These are phyloP conservation scores for Papilionanthe hybrid DNA, from an alignment of 116 monocot species.

Conservation along the genomic window DNA sequence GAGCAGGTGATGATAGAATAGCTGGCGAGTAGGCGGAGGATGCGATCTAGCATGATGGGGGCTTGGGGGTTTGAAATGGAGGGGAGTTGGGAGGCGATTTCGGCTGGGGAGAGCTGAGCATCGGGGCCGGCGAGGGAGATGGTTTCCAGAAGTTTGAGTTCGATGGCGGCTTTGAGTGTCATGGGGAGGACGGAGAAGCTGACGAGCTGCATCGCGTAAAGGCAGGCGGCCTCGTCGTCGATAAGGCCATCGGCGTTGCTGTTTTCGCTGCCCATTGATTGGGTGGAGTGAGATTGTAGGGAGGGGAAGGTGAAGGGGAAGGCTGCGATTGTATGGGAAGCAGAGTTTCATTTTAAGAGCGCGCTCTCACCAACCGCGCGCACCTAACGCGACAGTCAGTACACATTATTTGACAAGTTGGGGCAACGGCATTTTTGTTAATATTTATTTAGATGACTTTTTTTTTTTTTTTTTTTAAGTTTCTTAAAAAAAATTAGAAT, in stretches of 20 bases:
- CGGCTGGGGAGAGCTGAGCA: constrained; percentile 13
- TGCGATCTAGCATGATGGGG: constrained; percentile 25
- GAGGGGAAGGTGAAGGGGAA: background rate
- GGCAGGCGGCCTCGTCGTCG: no score
- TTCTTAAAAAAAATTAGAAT: no score
- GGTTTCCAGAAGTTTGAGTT: constrained; percentile 32
- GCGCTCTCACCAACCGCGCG: background rate
- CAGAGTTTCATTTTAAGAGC: no score
- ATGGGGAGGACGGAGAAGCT: background rate
- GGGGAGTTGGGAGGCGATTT: constrained; percentile 21
- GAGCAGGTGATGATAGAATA: constrained; percentile 27
- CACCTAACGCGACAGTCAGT: background rate
- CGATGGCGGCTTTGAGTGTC: constrained; percentile 36
- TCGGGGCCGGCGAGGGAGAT: constrained; percentile 20
- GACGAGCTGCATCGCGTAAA: no score
- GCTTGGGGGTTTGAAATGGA: constrained; percentile 19
- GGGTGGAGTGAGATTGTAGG: background rate
- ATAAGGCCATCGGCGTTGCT: no score
- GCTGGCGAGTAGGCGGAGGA: constrained; percentile 25
- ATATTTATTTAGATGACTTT: no score
- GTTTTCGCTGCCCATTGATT: constrained; percentile 3
- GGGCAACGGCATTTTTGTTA: no score
- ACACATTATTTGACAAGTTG: no score
- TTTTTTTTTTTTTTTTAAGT: no score
- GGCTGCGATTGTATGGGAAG: background rate